Percentiles rank a stretch among this genome's conserved stretches.
Evolutionary conservation across 352 stramenopile species (phyloP).

Genomic region (Globisporangium heterothallicum): DNA sequence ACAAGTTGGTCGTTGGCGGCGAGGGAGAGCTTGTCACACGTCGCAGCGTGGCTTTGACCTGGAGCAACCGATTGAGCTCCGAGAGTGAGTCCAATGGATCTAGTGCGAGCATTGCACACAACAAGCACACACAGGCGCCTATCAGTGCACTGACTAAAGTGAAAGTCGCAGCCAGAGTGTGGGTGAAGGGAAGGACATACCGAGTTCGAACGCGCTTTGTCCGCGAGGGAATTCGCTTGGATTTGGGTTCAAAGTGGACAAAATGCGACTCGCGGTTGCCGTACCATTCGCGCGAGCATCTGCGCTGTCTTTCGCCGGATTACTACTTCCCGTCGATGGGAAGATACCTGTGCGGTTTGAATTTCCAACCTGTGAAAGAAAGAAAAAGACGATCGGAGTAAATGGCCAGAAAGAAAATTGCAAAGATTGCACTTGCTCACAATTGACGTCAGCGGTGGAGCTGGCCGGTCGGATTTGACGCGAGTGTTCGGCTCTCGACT

Average conservation of each 20-base stretch:
- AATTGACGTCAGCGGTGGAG: not conserved
- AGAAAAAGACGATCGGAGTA: too few relatives aligned
- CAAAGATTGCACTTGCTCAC: not conserved
- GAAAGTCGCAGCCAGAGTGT: too few relatives aligned
- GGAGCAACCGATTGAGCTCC: slow-evolving; percentile 48
- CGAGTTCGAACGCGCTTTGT: slow-evolving; percentile 19
- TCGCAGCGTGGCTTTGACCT: slow-evolving; percentile 45
- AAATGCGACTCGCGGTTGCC: not conserved
- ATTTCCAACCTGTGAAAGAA: too few relatives aligned
- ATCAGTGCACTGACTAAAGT: slow-evolving; percentile 1
- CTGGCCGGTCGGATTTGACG: not conserved
- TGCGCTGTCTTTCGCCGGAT: not conserved
- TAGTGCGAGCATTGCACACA: too few relatives aligned
- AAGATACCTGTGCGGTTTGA: not conserved
- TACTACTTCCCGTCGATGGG: not conserved
- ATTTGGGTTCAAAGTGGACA: slow-evolving; percentile 9
- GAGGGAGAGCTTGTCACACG: slow-evolving; percentile 13
- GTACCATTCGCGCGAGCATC: not conserved
- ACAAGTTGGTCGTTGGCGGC: not conserved
- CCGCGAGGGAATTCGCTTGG: not conserved
- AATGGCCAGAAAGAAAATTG: too few relatives aligned
- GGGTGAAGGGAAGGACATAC: too few relatives aligned
- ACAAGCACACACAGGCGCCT: not conserved
- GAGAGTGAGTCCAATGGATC: slow-evolving; percentile 49
- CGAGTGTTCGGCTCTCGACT: not conserved